Percentiles rank a stretch among this genome's conserved stretches.
These are phyloP conservation scores for Cordyceps cateniannulata DNA, from an alignment of 2,329 filamentous ascomycete genomes.

Conservation along the genomic window DNA sequence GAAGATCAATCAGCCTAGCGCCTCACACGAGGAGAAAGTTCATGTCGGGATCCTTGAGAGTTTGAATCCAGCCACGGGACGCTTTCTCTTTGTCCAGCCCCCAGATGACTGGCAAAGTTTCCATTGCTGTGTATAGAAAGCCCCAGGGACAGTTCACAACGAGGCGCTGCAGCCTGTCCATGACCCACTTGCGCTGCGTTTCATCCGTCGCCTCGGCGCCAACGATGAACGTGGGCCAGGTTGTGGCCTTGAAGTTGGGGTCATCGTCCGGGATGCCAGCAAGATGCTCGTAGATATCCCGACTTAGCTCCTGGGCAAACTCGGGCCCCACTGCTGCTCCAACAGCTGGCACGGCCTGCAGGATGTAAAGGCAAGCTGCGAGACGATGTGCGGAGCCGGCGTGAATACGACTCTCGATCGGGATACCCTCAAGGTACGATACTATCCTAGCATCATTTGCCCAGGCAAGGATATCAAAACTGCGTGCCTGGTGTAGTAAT, in stretches of 20 bases:
- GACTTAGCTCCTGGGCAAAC: slow-evolving; percentile 29
- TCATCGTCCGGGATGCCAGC: slow-evolving; percentile 42
- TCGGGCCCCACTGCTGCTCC: slow-evolving; percentile 22
- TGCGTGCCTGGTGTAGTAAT: slow-evolving; percentile 31
- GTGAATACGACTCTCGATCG: slow-evolving; percentile 30
- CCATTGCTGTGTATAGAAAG: slow-evolving; percentile 40
- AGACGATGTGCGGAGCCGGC: slow-evolving; percentile 38
- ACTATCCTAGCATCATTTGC: slow-evolving; percentile 30
- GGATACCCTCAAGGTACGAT: slow-evolving; percentile 27
- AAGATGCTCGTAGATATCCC: slow-evolving; percentile 41
- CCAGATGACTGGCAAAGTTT: slow-evolving; percentile 40
- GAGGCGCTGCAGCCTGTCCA: slow-evolving; percentile 35
- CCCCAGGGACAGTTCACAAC: slow-evolving; percentile 41
- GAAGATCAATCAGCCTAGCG: background rate
- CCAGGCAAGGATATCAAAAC: slow-evolving; percentile 36
- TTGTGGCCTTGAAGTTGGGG: slow-evolving; percentile 48
- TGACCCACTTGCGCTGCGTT: slow-evolving; percentile 40
- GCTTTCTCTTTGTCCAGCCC: slow-evolving; percentile 25
- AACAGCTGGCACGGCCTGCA: slow-evolving; percentile 31
- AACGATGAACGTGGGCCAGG: slow-evolving; percentile 51
- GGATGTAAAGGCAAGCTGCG: slow-evolving; percentile 39
- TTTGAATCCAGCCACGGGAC: slow-evolving; percentile 36
- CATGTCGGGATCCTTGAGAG: slow-evolving; percentile 34
- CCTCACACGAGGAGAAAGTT: slow-evolving; percentile 38
- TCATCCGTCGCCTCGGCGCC: slow-evolving; percentile 43